Evolutionary conservation across 768 basidiomycete species (phyloP), one percentile per base, ranked within the genome.

Genomic region (Pholiota molesta): DNA sequence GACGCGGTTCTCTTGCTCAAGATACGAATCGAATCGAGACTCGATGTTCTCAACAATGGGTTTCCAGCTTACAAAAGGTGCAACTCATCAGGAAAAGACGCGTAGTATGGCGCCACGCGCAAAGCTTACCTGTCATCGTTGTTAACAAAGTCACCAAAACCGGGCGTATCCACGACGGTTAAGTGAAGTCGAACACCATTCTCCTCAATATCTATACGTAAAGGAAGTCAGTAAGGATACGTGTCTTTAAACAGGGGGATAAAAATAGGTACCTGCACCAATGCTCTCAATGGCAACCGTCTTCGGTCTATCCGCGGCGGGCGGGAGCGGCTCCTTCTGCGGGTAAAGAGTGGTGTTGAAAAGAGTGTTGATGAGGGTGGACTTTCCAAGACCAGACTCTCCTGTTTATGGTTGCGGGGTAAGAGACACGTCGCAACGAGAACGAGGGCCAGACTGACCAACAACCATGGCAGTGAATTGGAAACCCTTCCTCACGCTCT

Each of bases 381-480:
- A 99, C 82, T 99, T 99, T 59, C 97, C 97, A 62, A 99, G 85
- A 57, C 97, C 97, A 57, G 97, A 98, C 81, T 99, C 97, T 77
- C 95, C 95, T 95, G 69, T 53, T 31, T 65, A 63, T 63, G 63
- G 68, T 64, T 49, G 44, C 37, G 40, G 55, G 39, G 49, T 68
- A 62, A 71, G 66, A 65, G 51, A 68, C 66, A 68, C 65, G 71
- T 70, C 68, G 68, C 64, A 66, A 61, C 56, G 52, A 23, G 31
- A 60, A 45, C 28, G 57, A 42, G 61, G 62, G 65, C 66, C 58
- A 57, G 52, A 89, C 95, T 71, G 68, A 97, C 97, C 97, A 73
- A 99, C 97, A 65, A 99, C 97, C 97, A 99, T 99, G 67, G 89
- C 84, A 58, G 95, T 97, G 81, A 99, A 99, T 77, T 99, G 94